Base-by-base conservation (phyloP, 208 protist species). In the Trypanosoma congolense region DNA sequence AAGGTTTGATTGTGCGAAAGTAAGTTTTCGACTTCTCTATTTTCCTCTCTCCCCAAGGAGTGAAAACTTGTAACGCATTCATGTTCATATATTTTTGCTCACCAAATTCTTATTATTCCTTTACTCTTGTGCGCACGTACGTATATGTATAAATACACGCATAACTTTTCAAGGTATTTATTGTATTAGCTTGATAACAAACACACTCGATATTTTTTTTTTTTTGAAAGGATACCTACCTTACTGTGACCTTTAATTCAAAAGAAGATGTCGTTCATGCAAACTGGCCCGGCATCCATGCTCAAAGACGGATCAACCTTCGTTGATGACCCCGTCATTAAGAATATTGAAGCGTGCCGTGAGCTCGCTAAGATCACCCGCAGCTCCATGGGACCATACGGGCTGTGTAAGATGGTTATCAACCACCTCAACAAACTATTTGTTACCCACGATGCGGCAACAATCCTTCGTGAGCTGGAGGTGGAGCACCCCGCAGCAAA, bases 391-490 rank as follows among this genome's bases (percentile, higher is more conserved):
- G 98, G 98, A 19, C 98, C 98, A 12, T 98, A 99, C 64, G 98
- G 96, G 9, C 96, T 99, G 69, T 99, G 98, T 75, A 99, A 99
- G 87, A 99, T 99, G 87, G 90, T 99, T 24, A 96, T 99, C 57
- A 99, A 99, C 78, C 96, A 99, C 62, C 78, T 99, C 1, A 98
- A 98, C 60, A 99, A 99, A 83, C 75, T 99, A 5, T 99, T 99
- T 75, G 96, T 99, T 29, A 99, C 99, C 1, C 98, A 98, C 75
- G 98, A 99, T 77, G 96, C 98, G 12, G 97, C 98, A n/a, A 99
- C 98, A 6, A 99, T 99, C 48, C 76, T 99, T 19, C 89, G 92
- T 38, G 98, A 99, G 81, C 70, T 99, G 0, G 99, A 99, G 65
- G 92, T 99, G 24, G 83, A 98, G 73, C 97, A 99, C 69, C 97